Evolutionary conservation across 257 asterid species (phyloP).

Genomic region (Parsonsia alboflavescens): DNA sequence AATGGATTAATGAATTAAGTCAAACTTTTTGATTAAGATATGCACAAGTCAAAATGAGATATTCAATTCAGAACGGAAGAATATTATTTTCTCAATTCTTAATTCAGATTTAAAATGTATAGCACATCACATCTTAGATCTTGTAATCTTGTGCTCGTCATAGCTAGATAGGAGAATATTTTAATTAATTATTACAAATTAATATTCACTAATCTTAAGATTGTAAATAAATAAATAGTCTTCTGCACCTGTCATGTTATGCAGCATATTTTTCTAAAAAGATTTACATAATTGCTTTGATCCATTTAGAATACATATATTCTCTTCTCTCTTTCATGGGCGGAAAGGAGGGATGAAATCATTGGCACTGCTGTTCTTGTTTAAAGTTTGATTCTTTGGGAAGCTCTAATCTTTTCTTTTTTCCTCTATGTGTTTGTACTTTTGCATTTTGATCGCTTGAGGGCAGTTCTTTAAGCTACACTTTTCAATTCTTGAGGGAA

Average conservation of each 20-base stretch:
- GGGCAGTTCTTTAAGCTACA: neutral
- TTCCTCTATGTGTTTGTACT: neutral
- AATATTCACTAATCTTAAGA: neutral
- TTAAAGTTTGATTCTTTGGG: conserved; percentile 4
- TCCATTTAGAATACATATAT: neutral
- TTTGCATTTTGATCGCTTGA: conserved; percentile 14
- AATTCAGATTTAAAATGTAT: too few relatives aligned
- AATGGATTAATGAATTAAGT: too few relatives aligned
- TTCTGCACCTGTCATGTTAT: neutral
- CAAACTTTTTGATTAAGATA: too few relatives aligned
- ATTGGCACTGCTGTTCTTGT: conserved; percentile 18
- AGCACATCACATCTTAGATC: too few relatives aligned
- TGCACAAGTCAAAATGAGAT: too few relatives aligned
- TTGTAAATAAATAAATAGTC: neutral
- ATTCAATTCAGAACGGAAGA: too few relatives aligned
- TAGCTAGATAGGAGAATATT: neutral
- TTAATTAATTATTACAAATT: neutral
- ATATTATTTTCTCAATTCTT: too few relatives aligned
- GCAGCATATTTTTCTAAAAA: neutral
- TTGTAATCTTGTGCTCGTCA: neutral
- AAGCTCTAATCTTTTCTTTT: conserved; percentile 19
- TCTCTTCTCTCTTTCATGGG: conserved; percentile 17
- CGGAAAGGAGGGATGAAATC: conserved; percentile 26
- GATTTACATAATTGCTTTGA: neutral
- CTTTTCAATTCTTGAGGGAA: neutral